Evolutionary conservation across 106 monocot genomes (phyloP).

Genomic region (Posidonia australis): DNA sequence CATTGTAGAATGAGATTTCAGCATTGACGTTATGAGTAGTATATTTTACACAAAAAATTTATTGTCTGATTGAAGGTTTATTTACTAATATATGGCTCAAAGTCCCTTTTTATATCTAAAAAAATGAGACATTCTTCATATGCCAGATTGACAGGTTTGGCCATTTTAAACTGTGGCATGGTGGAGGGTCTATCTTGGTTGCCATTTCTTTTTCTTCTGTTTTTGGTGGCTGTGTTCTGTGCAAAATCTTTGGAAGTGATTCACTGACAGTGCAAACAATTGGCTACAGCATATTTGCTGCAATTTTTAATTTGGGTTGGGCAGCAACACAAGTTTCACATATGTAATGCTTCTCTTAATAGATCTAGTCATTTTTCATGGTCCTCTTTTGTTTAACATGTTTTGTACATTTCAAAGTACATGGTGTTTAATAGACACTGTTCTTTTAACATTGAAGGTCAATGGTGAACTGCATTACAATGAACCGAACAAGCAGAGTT

Average conservation of each 20-base stretch:
- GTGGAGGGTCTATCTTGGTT: slow-evolving; percentile 73
- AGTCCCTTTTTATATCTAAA: too few relatives aligned
- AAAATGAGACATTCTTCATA: too few relatives aligned
- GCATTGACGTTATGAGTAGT: too few relatives aligned
- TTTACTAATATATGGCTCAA: too few relatives aligned
- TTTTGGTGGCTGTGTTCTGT: slow-evolving; percentile 77
- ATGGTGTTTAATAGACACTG: too few relatives aligned
- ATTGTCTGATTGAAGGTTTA: too few relatives aligned
- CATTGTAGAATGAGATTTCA: too few relatives aligned
- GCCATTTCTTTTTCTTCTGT: slow-evolving; percentile 92
- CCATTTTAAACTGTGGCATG: slow-evolving; percentile 89
- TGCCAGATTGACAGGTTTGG: slow-evolving; percentile 83
- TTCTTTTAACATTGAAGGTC: slow-evolving; percentile 42
- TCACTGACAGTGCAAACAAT: slow-evolving; percentile 50
- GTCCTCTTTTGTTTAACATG: slow-evolving; percentile 6
- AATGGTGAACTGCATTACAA: slow-evolving; percentile 86
- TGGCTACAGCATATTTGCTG: slow-evolving; percentile 85
- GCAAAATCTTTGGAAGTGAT: slow-evolving; percentile 39
- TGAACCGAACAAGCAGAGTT: slow-evolving; percentile 73
- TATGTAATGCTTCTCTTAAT: slow-evolving; percentile 40
- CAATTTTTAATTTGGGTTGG: slow-evolving; percentile 91
- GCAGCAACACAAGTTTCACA: slow-evolving; percentile 93
- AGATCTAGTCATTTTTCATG: not conserved
- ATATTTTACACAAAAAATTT: too few relatives aligned
- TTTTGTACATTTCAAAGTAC: too few relatives aligned